A percentile compares a stretch with the other conserved stretches of the same genome.
These are phyloP conservation scores for Multifurca ochricompacta DNA, from an alignment of 768 basidiomycete species.

Conservation along the genomic window DNA sequence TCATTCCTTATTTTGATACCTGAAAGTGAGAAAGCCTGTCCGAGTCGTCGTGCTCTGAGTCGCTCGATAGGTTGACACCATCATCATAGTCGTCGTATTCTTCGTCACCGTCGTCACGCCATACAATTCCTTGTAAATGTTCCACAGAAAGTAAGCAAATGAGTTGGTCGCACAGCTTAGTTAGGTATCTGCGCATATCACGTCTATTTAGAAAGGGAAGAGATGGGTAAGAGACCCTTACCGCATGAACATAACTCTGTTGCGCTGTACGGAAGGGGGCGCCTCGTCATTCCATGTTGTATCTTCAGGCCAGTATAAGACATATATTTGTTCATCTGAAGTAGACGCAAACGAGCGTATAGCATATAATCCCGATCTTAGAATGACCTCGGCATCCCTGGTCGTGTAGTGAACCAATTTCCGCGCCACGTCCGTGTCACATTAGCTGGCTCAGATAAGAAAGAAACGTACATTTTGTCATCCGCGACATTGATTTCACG, in stretches of 20 bases:
- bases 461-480: slow-evolving; percentile 32
- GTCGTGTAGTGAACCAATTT: slow-evolving; percentile 19
- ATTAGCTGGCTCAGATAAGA: not conserved
- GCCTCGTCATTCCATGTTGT: slow-evolving; percentile 51
- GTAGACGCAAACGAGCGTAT: slow-evolving; percentile 22
- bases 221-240: slow-evolving; percentile 21
- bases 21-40: slow-evolving; percentile 48
- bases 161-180: slow-evolving; percentile 41
- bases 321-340: slow-evolving; percentile 31
- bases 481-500: slow-evolving; percentile 31
- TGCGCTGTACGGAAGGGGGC: slow-evolving; percentile 37
- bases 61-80: slow-evolving; percentile 23
- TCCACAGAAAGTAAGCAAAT: slow-evolving; percentile 42
- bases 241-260: slow-evolving; percentile 59
- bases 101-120: slow-evolving; percentile 30
- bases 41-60: slow-evolving; percentile 35
- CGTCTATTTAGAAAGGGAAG: not conserved
- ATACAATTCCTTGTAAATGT: slow-evolving; percentile 40
- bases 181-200: slow-evolving; percentile 4
- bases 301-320: slow-evolving; percentile 57
- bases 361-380: slow-evolving; percentile 48
- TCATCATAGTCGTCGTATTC: no score
- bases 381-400: slow-evolving; percentile 21
- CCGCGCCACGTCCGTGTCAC: slow-evolving; percentile 14
- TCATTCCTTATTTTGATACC: slow-evolving; percentile 47